A percentile compares a stretch with the other conserved stretches of the same genome.
phyloP scores from a whole-genome alignment of 257 asterid genomes.

The Scutellaria galericulata region DNA sequence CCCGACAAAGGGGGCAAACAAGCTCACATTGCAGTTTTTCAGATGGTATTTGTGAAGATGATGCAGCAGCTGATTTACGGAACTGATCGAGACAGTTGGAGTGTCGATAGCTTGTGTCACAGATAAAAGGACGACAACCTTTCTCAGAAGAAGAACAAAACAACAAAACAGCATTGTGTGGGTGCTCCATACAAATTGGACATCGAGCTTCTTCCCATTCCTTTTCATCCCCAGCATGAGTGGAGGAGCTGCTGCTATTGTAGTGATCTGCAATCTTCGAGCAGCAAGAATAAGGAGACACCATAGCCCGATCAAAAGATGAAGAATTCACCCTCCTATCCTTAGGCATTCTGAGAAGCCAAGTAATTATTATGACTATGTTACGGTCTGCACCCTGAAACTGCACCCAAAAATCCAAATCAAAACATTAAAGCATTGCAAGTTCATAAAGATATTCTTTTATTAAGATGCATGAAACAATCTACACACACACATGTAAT shows the following conservation, averaged over 20 bases:
- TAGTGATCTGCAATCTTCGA: conserved; percentile 41
- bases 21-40: conserved; percentile 40
- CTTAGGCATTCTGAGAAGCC: conserved; percentile 66
- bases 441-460: conserved; percentile 17
- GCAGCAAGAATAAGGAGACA: conserved; percentile 64
- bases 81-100: conserved; percentile 76
- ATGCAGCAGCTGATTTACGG: conserved; percentile 45
- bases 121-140: conserved; percentile 79
- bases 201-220: conserved; percentile 83
- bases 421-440: neutral
- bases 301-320: conserved; percentile 57
- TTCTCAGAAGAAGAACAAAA: conserved; percentile 64
- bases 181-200: conserved; percentile 77
- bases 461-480: neutral
- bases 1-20: conserved; percentile 83
- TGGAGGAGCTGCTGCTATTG: conserved; percentile 33
- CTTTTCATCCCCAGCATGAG: conserved; percentile 46
- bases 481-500: too few species aligned
- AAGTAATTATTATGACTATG: conserved; percentile 28
- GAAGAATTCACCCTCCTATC: conserved; percentile 58
- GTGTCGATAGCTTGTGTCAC: conserved; percentile 85
- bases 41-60: conserved; percentile 27
- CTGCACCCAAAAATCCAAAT: conserved; percentile 40
- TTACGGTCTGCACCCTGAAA: conserved; percentile 34
- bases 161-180: conserved; percentile 68